Evolutionary conservation across 2,329 filamentous ascomycete species (phyloP).

Genomic region (Arthrobotrys iridis): DNA sequence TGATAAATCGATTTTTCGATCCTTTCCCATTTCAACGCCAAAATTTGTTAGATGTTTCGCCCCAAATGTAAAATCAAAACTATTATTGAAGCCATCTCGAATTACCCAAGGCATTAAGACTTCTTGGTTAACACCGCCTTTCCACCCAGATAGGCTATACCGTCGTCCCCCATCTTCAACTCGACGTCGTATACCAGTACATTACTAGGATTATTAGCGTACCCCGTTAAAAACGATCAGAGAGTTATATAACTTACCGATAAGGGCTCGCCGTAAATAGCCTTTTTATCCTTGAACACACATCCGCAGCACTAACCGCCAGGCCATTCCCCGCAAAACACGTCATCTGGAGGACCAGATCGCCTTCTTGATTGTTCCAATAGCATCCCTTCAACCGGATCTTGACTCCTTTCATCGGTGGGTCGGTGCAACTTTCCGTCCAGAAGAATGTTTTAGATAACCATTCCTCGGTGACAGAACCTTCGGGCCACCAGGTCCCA

Average conservation of each 20-base stretch:
- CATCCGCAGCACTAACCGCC: slow-evolving; percentile 46
- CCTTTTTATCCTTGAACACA: slow-evolving; percentile 51
- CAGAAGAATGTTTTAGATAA: slow-evolving; percentile 49
- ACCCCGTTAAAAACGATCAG: neutral
- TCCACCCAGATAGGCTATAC: slow-evolving; percentile 35
- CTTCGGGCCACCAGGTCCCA: slow-evolving; percentile 48
- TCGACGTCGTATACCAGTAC: slow-evolving; percentile 48
- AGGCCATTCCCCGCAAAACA: slow-evolving; percentile 50
- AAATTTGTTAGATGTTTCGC: neutral
- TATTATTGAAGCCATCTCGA: neutral
- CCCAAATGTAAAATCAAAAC: neutral
- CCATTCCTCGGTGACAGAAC: slow-evolving; percentile 48
- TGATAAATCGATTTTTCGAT: neutral
- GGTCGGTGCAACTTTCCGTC: slow-evolving; percentile 52
- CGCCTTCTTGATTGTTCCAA: slow-evolving; percentile 52
- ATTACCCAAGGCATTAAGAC: slow-evolving; percentile 4
- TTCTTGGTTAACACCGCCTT: slow-evolving; percentile 53
- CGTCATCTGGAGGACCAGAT: slow-evolving; percentile 52
- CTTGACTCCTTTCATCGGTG: slow-evolving; percentile 50
- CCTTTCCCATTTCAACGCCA: neutral
- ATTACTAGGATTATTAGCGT: slow-evolving; percentile 38
- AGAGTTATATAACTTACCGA: slow-evolving; percentile 32
- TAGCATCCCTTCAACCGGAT: slow-evolving; percentile 51
- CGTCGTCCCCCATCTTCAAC: slow-evolving; percentile 46
- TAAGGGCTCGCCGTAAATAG: slow-evolving; percentile 50